Base-by-base conservation (phyloP, 371 early-diverging fungal species). In the Rhizopus sp. region DNA sequence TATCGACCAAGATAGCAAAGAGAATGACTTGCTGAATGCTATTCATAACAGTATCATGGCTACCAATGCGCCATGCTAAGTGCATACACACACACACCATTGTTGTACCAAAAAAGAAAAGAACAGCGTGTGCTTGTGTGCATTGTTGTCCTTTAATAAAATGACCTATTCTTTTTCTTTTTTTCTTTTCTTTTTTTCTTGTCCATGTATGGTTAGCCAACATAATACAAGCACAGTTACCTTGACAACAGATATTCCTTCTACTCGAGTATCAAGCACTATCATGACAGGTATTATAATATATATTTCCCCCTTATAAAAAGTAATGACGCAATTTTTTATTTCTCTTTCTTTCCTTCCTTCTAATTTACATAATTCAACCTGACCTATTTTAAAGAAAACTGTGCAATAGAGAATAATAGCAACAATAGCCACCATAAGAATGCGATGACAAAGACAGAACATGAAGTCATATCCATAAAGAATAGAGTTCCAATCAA, bases 1-100 rank as follows among this genome's bases (percentile, higher is more conserved):
- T 23, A 62, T 55, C 1, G 53, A 58, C 33, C 23, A 63, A 57
- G 74, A 73, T 33, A 60, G 68, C 12, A 29, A 57, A 2, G 46
- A 48, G 32, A 48, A 59, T 3, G 74, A 73, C 34, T 51, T 73
- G 16, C 50, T 73, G 16, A 65, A 62, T 9, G 70, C 60, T 17
- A 64, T 50, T 4, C 51, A 50, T 5, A 53, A 59, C 23, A 23
- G 40, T 66, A 23, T 23, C 23, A 23, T 1, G 23, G 2, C 23
- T 23, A 23, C 23, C 23, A 23, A 23, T 23, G 23, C 23, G 2
- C 2, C 23, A 23, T 23, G 23, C 23, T 23, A 23, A 23, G 2
- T 23, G 23, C 23, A n/a, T 32, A 10, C 33, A n/a, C 41, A 10
- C 33, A 34, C 15, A 23, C 13, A 17, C 38, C 3, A 23, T 35